Evolutionary conservation across 208 protist species (phyloP).

Genomic region (Eutreptiella sp.): DNA sequence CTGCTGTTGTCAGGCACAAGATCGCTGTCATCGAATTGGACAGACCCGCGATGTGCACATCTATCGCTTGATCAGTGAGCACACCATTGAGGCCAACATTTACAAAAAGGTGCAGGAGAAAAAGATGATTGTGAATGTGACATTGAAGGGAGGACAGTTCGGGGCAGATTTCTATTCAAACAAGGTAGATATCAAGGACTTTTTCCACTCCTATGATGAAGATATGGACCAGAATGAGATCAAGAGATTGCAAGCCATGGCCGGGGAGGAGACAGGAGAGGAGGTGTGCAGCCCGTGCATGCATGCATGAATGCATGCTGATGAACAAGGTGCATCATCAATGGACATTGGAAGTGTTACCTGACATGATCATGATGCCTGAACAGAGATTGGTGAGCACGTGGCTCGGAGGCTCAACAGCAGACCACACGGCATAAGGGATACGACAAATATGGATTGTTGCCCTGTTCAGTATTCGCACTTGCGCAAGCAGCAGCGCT

Average conservation of each 20-base stretch:
- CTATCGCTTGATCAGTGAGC: slow-evolving; percentile 87
- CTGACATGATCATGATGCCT: no score
- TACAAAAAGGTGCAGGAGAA: slow-evolving; percentile 87
- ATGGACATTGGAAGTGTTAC: no score
- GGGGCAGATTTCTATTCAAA: slow-evolving; percentile 49
- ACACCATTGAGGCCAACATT: slow-evolving; percentile 94
- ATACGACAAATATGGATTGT: no score
- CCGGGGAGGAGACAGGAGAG: background rate
- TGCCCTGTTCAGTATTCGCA: no score
- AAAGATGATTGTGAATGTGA: slow-evolving; percentile 82
- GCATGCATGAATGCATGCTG: no score
- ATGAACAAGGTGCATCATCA: no score
- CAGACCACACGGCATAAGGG: no score
- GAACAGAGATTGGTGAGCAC: no score
- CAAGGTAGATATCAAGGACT: slow-evolving; percentile 32
- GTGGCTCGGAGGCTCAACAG: no score
- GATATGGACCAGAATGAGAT: slow-evolving; percentile 10
- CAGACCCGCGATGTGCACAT: slow-evolving; percentile 93
- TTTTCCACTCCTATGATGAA: slow-evolving; percentile 33
- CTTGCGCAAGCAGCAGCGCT: no score
- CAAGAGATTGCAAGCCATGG: background rate
- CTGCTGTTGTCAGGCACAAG: no score
- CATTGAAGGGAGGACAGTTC: slow-evolving; percentile 88
- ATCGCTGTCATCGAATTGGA: slow-evolving; percentile 94
- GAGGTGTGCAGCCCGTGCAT: no score